Evolutionary conservation across 441 rosid species (phyloP).

Genomic region (Arabidopsis lyrata): DNA sequence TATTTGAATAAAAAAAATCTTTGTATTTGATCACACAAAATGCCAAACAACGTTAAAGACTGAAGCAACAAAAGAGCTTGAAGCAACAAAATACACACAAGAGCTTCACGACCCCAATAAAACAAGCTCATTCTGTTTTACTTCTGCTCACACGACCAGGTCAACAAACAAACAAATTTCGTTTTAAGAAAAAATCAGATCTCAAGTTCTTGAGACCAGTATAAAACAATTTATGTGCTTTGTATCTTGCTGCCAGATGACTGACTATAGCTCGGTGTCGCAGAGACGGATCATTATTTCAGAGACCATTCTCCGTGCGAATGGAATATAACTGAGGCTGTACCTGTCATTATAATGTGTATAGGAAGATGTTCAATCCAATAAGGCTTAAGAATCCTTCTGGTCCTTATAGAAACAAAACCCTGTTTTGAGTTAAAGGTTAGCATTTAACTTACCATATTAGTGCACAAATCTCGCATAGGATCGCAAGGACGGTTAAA

Average conservation of each 20-base stretch:
- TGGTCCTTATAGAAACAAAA: neutral
- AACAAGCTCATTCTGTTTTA: conserved; percentile 17
- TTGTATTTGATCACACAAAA: conserved; percentile 6
- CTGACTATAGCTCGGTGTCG: conserved; percentile 77
- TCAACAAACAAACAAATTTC: neutral
- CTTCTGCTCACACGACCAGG: neutral
- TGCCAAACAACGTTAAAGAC: neutral
- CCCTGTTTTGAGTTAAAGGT: neutral
- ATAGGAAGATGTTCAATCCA: conserved; percentile 14
- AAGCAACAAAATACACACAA: conserved; percentile 29
- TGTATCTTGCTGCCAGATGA: conserved; percentile 9
- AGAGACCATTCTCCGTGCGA: conserved; percentile 88
- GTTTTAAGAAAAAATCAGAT: conserved; percentile 7
- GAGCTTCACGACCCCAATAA: neutral
- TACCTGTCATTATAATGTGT: conserved; percentile 66
- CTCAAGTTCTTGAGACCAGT: conserved; percentile 22
- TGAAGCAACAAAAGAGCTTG: conserved; percentile 16
- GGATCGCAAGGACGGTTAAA: conserved; percentile 71
- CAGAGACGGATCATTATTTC: conserved; percentile 71
- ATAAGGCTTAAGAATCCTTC: neutral
- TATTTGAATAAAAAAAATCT: neutral
- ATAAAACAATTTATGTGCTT: neutral
- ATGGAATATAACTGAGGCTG: conserved; percentile 88
- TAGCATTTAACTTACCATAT: conserved; percentile 64
- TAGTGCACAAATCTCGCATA: conserved; percentile 88